These are phyloP conservation scores for Leucocoprinus sp. DNA, from an alignment of 768 basidiomycete genomes.

Conservation along the genomic window DNA sequence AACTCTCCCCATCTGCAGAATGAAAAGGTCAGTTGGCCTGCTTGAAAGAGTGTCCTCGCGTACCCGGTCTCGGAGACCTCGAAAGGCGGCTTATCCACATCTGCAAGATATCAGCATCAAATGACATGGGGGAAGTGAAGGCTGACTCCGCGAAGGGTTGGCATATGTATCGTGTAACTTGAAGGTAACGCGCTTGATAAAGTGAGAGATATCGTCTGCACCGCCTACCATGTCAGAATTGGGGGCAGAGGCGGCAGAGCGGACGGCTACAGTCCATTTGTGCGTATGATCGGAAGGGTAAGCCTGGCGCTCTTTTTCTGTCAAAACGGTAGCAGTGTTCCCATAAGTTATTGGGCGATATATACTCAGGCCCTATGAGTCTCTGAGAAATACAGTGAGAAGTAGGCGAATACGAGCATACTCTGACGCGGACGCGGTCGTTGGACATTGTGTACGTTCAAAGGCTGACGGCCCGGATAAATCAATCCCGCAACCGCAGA, in stretches of 20 bases:
- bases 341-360: slow-evolving; percentile 93
- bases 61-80: slow-evolving; percentile 94
- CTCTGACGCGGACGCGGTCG: slow-evolving; percentile 76
- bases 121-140: not conserved
- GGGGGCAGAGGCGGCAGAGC: slow-evolving; percentile 72
- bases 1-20: slow-evolving; percentile 95
- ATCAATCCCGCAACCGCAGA: slow-evolving; percentile 36
- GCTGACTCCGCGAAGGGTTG: slow-evolving; percentile 81
- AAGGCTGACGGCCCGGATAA: slow-evolving; percentile 26
- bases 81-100: slow-evolving; percentile 88
- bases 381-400: slow-evolving; percentile 12
- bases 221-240: slow-evolving; percentile 79
- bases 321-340: slow-evolving; percentile 79
- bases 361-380: slow-evolving; percentile 70
- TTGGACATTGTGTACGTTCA: slow-evolving; percentile 22
- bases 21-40: not conserved
- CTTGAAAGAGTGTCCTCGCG: slow-evolving; percentile 14
- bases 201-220: slow-evolving; percentile 82
- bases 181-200: slow-evolving; percentile 95
- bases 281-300: slow-evolving; percentile 77
- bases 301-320: slow-evolving; percentile 57
- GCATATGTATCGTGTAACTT: slow-evolving; percentile 96
- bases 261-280: slow-evolving; percentile 92
- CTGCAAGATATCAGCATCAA: slow-evolving; percentile 30
- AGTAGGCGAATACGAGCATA: slow-evolving; percentile 30